A percentile compares a stretch with the other conserved stretches of the same genome.
These are phyloP conservation scores for Trebouxia gelatinosa DNA, from an alignment of 163 green algal species.

Conservation along the genomic window DNA sequence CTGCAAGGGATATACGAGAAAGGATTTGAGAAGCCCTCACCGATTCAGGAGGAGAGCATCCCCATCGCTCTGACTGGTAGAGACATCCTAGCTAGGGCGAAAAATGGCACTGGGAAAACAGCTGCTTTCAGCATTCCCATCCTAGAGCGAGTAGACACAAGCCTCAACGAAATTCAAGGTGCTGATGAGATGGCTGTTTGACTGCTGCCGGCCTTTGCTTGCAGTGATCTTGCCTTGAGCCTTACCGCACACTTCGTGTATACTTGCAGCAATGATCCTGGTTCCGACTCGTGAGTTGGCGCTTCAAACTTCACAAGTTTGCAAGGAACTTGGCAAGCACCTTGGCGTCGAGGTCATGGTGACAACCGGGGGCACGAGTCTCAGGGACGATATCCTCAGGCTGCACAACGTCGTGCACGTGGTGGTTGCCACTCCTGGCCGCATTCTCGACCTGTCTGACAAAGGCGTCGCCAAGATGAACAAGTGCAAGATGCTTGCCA, in stretches of 20 bases:
- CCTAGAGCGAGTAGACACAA: slow-evolving; percentile 91
- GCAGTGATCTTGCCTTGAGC: neutral
- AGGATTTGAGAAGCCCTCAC: slow-evolving; percentile 94
- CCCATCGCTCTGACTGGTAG: slow-evolving; percentile 95
- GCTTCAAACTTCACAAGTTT: slow-evolving; percentile 95
- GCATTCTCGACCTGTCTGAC: slow-evolving; percentile 92
- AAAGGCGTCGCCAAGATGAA: slow-evolving; percentile 93
- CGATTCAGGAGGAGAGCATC: slow-evolving; percentile 97
- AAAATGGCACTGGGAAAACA: slow-evolving; percentile 99
- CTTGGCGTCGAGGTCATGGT: slow-evolving; percentile 86
- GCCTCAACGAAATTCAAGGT: slow-evolving; percentile 92
- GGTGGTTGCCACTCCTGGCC: slow-evolving; percentile 96
- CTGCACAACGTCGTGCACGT: slow-evolving; percentile 93
- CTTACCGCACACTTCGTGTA: neutral
- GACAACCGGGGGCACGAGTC: slow-evolving; percentile 93
- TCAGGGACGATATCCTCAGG: slow-evolving; percentile 99
- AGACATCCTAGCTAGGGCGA: slow-evolving; percentile 98
- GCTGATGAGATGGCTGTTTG: neutral
- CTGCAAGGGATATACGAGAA: slow-evolving; percentile 99
- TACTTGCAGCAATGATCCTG: slow-evolving; percentile 85
- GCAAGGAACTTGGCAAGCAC: slow-evolving; percentile 93
- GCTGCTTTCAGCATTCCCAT: slow-evolving; percentile 97
- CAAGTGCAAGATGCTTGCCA: slow-evolving; percentile 86
- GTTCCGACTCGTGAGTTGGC: slow-evolving; percentile 97
- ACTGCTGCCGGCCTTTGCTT: neutral